phyloP scores from a whole-genome alignment of 768 basidiomycete genomes.

The Butyriboletus loyo region DNA sequence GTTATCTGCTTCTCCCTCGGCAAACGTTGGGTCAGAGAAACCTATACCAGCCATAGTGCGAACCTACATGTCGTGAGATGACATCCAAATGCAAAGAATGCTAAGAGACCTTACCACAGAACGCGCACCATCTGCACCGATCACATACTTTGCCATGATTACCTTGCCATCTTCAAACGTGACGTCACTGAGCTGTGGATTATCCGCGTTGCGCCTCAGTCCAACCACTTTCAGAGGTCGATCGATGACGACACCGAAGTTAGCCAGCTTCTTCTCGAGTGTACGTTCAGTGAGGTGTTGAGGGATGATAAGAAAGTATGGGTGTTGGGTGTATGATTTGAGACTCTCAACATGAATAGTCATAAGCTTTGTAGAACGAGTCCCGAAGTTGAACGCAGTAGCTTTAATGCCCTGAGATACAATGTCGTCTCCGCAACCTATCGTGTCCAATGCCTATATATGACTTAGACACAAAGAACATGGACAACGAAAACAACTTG shows the following conservation, averaged over 20 bases:
- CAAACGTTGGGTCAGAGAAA: constrained; percentile 43
- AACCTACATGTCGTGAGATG: constrained; percentile 29
- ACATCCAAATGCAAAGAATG: neutral
- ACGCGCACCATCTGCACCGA: constrained; percentile 51
- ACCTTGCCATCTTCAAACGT: constrained; percentile 44
- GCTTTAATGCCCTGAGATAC: constrained; percentile 36
- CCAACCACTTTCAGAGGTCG: constrained; percentile 41
- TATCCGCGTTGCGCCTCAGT: constrained; percentile 31
- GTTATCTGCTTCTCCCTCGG: constrained; percentile 22
- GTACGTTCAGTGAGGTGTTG: constrained; percentile 44
- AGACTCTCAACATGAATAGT: constrained; percentile 35
- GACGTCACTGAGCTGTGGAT: constrained; percentile 36
- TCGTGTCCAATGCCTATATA: constrained; percentile 42
- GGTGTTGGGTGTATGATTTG: constrained; percentile 40
- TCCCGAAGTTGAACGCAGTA: constrained; percentile 24
- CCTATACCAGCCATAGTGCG: constrained; percentile 40
- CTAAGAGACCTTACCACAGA: constrained; percentile 38
- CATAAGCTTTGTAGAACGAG: constrained; percentile 30
- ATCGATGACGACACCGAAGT: constrained; percentile 32
- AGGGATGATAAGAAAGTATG: constrained; percentile 41
- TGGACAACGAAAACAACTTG: constrained; percentile 12
- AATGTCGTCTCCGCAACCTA: constrained; percentile 41
- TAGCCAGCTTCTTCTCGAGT: constrained; percentile 34
- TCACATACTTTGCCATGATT: constrained; percentile 43
- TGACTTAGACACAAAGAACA: constrained; percentile 30